A percentile compares a stretch with the other conserved stretches of the same genome.
phyloP scores from a whole-genome alignment of 2,329 filamentous ascomycete genomes.

The Pseudofabraea citricarpa region DNA sequence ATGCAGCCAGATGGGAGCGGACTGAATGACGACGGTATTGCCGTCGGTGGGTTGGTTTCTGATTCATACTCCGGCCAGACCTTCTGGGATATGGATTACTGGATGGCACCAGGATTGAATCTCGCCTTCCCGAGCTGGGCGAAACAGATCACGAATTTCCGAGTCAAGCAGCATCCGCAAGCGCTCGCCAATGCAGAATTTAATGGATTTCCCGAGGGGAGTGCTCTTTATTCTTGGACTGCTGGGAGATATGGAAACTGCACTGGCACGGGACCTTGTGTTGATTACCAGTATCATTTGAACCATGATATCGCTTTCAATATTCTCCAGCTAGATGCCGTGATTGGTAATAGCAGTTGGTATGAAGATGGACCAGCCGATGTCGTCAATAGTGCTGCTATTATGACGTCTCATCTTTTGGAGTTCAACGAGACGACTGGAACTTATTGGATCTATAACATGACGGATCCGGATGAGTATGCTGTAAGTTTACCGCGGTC shows the following conservation, averaged over 20 bases:
- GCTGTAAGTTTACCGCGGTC: conserved; percentile 38
- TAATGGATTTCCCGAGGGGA: conserved; percentile 50
- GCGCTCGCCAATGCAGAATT: conserved; percentile 57
- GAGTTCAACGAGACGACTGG: conserved; percentile 52
- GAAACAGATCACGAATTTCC: conserved; percentile 60
- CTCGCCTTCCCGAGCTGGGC: conserved; percentile 57
- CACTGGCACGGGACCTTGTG: conserved; percentile 57
- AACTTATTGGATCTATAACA: conserved; percentile 49
- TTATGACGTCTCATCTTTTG: conserved; percentile 55
- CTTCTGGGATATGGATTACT: conserved; percentile 35
- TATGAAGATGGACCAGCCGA: conserved; percentile 47
- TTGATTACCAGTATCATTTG: conserved; percentile 68
- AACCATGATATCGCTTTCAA: conserved; percentile 63
- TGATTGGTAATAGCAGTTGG: conserved; percentile 29
- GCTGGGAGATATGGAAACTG: conserved; percentile 64
- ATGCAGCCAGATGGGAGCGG: conserved; percentile 40
- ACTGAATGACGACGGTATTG: conserved; percentile 58
- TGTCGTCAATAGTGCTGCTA: conserved; percentile 59
- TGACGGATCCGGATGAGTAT: conserved; percentile 58
- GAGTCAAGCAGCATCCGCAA: conserved; percentile 52
- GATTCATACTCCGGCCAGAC: conserved; percentile 60
- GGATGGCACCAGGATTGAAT: conserved; percentile 52
- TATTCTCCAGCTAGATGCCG: conserved; percentile 26
- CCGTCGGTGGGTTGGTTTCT: conserved; percentile 63
- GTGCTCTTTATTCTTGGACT: conserved; percentile 65